phyloP scores from a whole-genome alignment of 108 stramenopile species.

The Discostella pseudostelligera region DNA sequence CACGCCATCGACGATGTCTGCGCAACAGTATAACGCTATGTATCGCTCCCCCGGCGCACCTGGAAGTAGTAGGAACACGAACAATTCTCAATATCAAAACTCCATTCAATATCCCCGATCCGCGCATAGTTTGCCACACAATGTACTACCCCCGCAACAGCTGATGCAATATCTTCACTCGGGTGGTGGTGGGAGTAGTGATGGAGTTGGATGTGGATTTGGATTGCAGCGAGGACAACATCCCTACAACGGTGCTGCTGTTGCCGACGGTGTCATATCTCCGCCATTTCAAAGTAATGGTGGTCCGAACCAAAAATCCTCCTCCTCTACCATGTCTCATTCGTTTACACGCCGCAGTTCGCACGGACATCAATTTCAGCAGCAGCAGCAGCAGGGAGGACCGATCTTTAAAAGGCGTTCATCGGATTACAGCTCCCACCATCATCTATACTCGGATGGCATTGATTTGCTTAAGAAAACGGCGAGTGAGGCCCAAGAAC shows the following conservation, averaged over 20 bases:
- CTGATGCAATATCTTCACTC: constrained; percentile 16
- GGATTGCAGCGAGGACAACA: background rate
- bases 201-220: constrained; percentile 2
- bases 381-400: constrained; percentile 8
- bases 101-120: constrained; percentile 5
- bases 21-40: background rate
- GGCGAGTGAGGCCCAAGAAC: constrained; percentile 23
- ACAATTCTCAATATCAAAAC: background rate
- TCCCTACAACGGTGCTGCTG: background rate
- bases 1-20: background rate
- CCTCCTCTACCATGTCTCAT: background rate
- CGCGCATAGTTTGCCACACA: background rate
- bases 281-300: background rate
- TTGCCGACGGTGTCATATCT: background rate
- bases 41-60: constrained; percentile 2
- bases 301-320: constrained; percentile 1
- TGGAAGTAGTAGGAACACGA: background rate
- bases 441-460: constrained; percentile 17
- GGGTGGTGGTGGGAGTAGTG: background rate
- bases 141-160: constrained; percentile 20
- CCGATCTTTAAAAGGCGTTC: background rate
- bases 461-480: constrained; percentile 25
- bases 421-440: background rate
- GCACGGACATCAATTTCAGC: background rate
- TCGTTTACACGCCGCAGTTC: background rate